Evolutionary conservation across 148 eudicot genomes (phyloP), one percentile per base, ranked within the genome.

Genomic region (Spergularia marina): DNA sequence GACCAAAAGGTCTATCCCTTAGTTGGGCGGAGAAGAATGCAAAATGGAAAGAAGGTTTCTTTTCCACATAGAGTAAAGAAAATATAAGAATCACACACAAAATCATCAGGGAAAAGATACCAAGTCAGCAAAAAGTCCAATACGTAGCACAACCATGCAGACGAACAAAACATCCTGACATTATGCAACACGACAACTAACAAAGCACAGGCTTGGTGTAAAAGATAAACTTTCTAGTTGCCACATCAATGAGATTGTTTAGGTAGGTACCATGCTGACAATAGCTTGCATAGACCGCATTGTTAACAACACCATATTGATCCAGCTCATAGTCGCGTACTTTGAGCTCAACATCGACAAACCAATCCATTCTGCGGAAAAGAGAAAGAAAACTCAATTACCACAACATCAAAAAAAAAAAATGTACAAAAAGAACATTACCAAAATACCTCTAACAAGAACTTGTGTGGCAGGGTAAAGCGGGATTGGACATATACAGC

Each of bases 261-360:
- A 51, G 51, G 21, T 72, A 59, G 83, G 82, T 78, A 94, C 97
- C 97, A 78, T 91, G 96, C 75, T 94, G 96, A 76, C 96, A 90
- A 75, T 91, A 94, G 77, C 89, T 83, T 39, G 97, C 89, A 81
- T 87, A 94, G 66, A 85, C 71, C 71, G 93, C 98, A 86, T 94
- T 94, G 82, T 94, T 94, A 54, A 94, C 98, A 73, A 94, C 98
- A 61, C 98, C 98, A 78, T 89, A 91, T 77, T 90, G 97, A 85
- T 94, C 97, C 81, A 94, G 82, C 74, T 94, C 97, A 56, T 89
- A 87, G 75, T 94, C 97, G 1, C 98, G 89, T 51, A 94, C 98
- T 78, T 87, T 85, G 62, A 91, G 77, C 85, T 87, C 97, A 23
- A 91, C 74, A 40, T 90, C 92, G 69, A 85, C 78, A 77, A 83